Evolutionary conservation across 2,329 filamentous ascomycete species (phyloP), one percentile per base, ranked within the genome.

Genomic region (Gnomoniopsis sp.): DNA sequence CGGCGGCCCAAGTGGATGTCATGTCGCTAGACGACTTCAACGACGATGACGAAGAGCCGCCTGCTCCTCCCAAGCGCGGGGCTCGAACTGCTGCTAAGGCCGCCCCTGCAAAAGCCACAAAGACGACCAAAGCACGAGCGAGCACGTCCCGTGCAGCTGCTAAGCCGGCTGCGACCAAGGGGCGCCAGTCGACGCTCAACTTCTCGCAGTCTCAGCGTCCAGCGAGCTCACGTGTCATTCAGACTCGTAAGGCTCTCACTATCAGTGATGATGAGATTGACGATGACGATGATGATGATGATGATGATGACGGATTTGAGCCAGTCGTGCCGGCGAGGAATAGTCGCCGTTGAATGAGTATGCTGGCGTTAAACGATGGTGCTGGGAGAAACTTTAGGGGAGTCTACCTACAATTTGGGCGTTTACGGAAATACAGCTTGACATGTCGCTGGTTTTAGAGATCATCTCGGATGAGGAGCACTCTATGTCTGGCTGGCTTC

Each of bases 181-280:
- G 43, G 2, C 72, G 71, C 53, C 81, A 84, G 68, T 79, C 79
- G 1, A 81, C 71, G 46, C 69, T 83, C 23, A 81, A 73, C 60
- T 84, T 84, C 62, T 78, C 77, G 11, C 74, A 80, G 54, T 65
- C 68, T 14, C 69, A 69, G 55, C 65, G 61, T 36, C 63, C 62
- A 0, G 21, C 44, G 4, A 34, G 49, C 11, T 30, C 49, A 48
- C 61, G 70, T 74, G 3, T 72, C 8, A 68, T 71, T n/a, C 74
- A 76, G 33, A 77, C 81, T 62, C 71, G 77, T 36, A 75, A 78
- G 41, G 75, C 77, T n/a, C 67, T 83, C 17, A 83, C 87, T 66
- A 81, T 87, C 55, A 88, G 85, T 61, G 84, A 87, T 59, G 85
- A 88, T 67, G 85, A 87, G 69, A 86, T 88, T n/a, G n/a, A n/a